phyloP scores from a whole-genome alignment of 1,284 basidiomycete genomes.

The Heterobasidion occidentale region DNA sequence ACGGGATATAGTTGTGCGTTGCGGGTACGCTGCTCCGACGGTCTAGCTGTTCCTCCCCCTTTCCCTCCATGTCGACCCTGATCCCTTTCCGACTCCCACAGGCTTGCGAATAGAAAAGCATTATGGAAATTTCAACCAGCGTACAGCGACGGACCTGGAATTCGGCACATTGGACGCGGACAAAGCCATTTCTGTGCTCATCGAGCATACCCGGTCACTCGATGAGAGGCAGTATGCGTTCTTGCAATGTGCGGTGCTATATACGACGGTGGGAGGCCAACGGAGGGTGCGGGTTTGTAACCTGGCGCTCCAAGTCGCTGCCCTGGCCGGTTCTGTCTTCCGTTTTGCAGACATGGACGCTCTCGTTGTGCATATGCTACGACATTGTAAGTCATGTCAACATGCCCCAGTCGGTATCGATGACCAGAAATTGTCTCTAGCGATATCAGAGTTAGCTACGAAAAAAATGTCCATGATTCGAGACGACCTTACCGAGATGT shows the following conservation, averaged over 20 bases:
- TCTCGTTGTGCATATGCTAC: constrained; percentile 66
- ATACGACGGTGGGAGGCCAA: constrained; percentile 57
- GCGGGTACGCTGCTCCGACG: constrained; percentile 82
- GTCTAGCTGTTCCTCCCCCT: constrained; percentile 31
- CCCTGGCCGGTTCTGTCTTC: constrained; percentile 88
- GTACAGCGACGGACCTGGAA: constrained; percentile 70
- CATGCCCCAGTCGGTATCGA: background rate
- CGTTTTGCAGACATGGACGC: constrained; percentile 90
- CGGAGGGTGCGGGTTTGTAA: constrained; percentile 86
- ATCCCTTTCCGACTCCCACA: constrained; percentile 18
- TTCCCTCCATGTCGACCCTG: constrained; percentile 6
- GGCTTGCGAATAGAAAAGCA: constrained; percentile 69
- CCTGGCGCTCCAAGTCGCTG: constrained; percentile 74
- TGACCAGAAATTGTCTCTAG: constrained; percentile 27
- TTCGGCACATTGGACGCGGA: constrained; percentile 80
- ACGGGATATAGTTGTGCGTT: constrained; percentile 81
- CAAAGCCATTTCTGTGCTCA: constrained; percentile 64
- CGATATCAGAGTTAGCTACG: constrained; percentile 56
- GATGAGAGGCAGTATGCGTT: constrained; percentile 75
- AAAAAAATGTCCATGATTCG: constrained; percentile 73
- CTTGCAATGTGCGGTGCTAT: constrained; percentile 88
- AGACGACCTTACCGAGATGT: constrained; percentile 80
- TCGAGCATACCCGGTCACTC: constrained; percentile 62
- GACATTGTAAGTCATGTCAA: constrained; percentile 56
- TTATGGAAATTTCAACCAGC: constrained; percentile 80